Percentiles rank a stretch among this genome's conserved stretches.
These are phyloP conservation scores for Theileria orientalis DNA, from an alignment of 169 alveolate genomes.

Conservation along the genomic window DNA sequence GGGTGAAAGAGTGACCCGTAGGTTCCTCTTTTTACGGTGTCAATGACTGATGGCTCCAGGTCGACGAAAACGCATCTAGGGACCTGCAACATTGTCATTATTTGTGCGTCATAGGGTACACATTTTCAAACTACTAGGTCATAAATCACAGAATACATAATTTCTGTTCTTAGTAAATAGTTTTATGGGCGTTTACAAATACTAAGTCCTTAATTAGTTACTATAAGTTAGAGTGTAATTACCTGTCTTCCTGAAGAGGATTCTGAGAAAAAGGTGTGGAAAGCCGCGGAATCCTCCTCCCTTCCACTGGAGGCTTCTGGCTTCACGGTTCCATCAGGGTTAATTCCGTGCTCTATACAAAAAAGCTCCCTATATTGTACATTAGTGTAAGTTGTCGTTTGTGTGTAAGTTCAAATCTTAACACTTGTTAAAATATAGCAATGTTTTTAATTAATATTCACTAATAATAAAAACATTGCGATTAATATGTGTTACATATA, in stretches of 20 bases:
- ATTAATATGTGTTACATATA: not conserved
- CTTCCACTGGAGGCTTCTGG: conserved; percentile 81
- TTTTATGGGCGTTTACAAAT: not conserved
- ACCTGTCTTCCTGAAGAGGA: conserved; percentile 98
- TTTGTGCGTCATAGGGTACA: not conserved
- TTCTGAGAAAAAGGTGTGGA: conserved; percentile 98
- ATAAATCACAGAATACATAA: not conserved
- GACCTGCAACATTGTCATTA: too few species aligned
- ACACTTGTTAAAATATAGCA: too few species aligned
- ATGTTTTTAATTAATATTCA: too few species aligned
- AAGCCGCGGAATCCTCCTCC: conserved; percentile 96
- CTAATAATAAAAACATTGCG: too few species aligned
- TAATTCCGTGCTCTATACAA: conserved; percentile 84
- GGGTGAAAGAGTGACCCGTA: conserved; percentile 92
- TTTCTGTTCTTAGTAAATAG: not conserved
- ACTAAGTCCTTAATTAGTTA: not conserved
- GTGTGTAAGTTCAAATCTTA: too few species aligned
- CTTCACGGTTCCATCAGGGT: conserved; percentile 81
- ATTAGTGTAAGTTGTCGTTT: too few species aligned
- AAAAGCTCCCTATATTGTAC: conserved; percentile 73
- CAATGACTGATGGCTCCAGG: conserved; percentile 93
- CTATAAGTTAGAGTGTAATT: not conserved
- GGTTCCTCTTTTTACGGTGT: conserved; percentile 92
- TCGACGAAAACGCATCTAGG: conserved; percentile 93
- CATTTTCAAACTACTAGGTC: not conserved